Evolutionary conservation across 2,329 filamentous ascomycete species (phyloP).

Genomic region (Moelleriella libera): DNA sequence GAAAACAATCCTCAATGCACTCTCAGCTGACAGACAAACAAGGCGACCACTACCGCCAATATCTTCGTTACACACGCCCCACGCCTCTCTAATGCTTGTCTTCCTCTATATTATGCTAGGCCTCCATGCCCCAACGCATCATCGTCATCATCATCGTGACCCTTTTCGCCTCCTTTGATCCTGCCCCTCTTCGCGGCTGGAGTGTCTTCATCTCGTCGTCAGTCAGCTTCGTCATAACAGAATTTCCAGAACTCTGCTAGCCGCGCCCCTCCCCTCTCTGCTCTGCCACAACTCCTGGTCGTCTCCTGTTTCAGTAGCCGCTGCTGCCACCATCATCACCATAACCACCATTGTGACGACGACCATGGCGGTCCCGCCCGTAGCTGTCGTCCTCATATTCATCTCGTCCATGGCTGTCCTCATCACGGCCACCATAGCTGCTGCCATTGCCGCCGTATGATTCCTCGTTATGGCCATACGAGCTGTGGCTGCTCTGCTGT

Average conservation of each 20-base stretch:
- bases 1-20: not conserved
- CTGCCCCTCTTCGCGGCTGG: not conserved
- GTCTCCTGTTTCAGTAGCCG: not conserved
- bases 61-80: not conserved
- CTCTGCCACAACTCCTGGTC: too few species aligned
- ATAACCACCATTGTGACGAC: slow-evolving; percentile 4
- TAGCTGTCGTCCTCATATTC: slow-evolving; percentile 7
- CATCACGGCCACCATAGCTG: slow-evolving; percentile 1
- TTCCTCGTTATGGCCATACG: slow-evolving; percentile 10
- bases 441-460: slow-evolving; percentile 5
- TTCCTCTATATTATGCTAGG: too few species aligned
- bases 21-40: not conserved
- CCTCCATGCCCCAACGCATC: too few species aligned
- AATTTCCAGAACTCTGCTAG: not conserved
- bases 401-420: slow-evolving; percentile 1
- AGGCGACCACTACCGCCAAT: not conserved
- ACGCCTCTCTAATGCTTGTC: not conserved
- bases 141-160: not conserved
- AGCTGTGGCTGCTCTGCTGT: slow-evolving; percentile 7
- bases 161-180: too few species aligned
- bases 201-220: not conserved
- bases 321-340: slow-evolving; percentile 11
- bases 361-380: slow-evolving; percentile 5
- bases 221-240: not conserved
- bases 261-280: too few species aligned